phyloP scores from a whole-genome alignment of 441 rosid species.

The Aquilaria agallochum region DNA sequence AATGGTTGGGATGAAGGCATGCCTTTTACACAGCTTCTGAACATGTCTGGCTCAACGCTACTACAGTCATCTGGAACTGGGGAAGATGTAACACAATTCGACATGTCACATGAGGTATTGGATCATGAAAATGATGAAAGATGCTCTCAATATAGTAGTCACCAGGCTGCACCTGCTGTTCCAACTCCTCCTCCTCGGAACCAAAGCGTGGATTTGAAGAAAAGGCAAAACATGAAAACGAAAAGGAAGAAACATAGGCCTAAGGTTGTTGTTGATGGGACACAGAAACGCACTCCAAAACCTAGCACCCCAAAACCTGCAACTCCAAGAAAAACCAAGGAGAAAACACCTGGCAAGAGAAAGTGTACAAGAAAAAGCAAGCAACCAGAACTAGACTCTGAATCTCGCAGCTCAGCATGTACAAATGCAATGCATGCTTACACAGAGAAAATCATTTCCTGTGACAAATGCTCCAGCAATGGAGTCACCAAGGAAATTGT shows the following conservation, averaged over 20 bases:
- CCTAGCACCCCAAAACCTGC: slow-evolving; percentile 5
- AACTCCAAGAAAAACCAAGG: slow-evolving; percentile 9
- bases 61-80: no score
- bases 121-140: no score
- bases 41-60: no score
- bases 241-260: slow-evolving; percentile 17
- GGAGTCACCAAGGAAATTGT: background rate
- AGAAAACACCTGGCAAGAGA: slow-evolving; percentile 16
- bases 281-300: background rate
- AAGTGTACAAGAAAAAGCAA: slow-evolving; percentile 19
- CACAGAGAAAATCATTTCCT: background rate
- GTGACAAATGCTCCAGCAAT: slow-evolving; percentile 12
- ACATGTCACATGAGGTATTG: no score
- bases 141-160: no score
- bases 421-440: background rate
- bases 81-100: no score
- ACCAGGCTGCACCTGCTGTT: background rate
- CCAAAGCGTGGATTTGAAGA: background rate
- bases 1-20: no score
- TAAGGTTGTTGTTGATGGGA: slow-evolving; percentile 6
- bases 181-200: background rate
- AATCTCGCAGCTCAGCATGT: no score
- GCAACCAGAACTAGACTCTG: background rate
- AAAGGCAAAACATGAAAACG: slow-evolving; percentile 3
- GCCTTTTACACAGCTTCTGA: no score